Conservation (phyloP, 306 rosid species). For the Morella rubra region DNA sequence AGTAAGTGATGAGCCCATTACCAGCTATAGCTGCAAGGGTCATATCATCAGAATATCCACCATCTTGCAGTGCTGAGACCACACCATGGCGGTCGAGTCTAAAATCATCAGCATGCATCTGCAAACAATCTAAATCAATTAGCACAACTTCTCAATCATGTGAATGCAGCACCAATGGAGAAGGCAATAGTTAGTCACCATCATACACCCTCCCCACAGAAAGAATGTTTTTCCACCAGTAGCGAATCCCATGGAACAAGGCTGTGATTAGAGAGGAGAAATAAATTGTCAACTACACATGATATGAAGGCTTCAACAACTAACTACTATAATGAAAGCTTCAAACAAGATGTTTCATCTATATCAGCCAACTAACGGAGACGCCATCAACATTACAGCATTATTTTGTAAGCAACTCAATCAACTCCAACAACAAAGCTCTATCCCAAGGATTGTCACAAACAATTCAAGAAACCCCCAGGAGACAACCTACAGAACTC, state of each 20-base stretch:
- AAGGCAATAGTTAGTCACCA: slow-evolving; percentile 63
- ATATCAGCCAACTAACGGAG: neutral
- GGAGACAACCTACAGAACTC: neutral
- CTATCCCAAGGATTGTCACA: neutral
- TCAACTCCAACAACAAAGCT: neutral
- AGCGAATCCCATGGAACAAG: slow-evolving; percentile 99
- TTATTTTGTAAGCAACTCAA: neutral
- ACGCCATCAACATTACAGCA: neutral
- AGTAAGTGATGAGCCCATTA: slow-evolving; percentile 25
- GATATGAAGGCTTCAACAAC: slow-evolving; percentile 2
- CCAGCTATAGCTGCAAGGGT: slow-evolving; percentile 97
- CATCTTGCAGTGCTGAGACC: slow-evolving; percentile 76
- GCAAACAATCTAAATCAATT: slow-evolving; percentile 37
- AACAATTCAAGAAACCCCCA: neutral
- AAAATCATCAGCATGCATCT: slow-evolving; percentile 98
- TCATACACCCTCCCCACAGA: slow-evolving; percentile 99
- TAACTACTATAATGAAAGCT: slow-evolving; percentile 1
- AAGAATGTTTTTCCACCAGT: slow-evolving; percentile 98
- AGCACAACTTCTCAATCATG: slow-evolving; percentile 16
- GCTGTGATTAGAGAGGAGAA: slow-evolving; percentile 46
- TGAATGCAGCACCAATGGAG: slow-evolving; percentile 14
- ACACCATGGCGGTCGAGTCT: slow-evolving; percentile 75
- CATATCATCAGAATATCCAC: slow-evolving; percentile 99
- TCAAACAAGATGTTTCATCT: slow-evolving; percentile 4
- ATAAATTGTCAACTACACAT: slow-evolving; percentile 10